These are phyloP conservation scores for Erodium trifolium DNA, from an alignment of 441 rosid species.

Conservation along the genomic window DNA sequence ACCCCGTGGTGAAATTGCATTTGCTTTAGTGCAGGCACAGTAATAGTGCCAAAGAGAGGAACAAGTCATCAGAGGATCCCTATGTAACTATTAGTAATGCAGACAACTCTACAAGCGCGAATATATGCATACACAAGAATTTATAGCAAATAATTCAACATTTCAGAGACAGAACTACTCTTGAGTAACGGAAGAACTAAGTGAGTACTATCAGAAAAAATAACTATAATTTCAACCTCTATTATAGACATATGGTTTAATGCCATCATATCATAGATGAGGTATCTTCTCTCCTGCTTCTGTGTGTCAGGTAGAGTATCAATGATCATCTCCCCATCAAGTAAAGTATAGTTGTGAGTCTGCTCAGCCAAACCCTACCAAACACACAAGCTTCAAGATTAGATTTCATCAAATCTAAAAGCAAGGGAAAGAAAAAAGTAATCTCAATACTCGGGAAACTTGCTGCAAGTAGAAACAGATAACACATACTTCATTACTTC, in stretches of 20 bases:
- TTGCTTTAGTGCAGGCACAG: neutral
- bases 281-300: conserved; percentile 96
- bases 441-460: conserved; percentile 18
- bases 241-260: conserved; percentile 59
- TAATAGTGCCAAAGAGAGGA: conserved; percentile 6
- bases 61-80: conserved; percentile 2
- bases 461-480: conserved; percentile 16
- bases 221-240: conserved; percentile 51
- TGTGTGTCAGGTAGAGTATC: conserved; percentile 84
- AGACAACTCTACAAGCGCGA: neutral
- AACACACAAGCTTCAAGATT: conserved; percentile 20
- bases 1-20: neutral
- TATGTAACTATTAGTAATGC: neutral
- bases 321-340: conserved; percentile 98
- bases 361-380: conserved; percentile 62
- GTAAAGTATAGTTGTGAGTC: conserved; percentile 81
- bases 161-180: neutral
- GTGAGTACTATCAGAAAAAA: neutral
- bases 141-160: neutral
- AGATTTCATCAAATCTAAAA: conserved; percentile 12
- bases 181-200: neutral
- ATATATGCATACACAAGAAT: neutral
- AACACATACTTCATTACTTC: conserved; percentile 57
- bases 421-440: neutral
- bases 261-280: conserved; percentile 96